Evolutionary conservation across 2,329 filamentous ascomycete genomes (phyloP).

Genomic region (Epicoccum nigrum): DNA sequence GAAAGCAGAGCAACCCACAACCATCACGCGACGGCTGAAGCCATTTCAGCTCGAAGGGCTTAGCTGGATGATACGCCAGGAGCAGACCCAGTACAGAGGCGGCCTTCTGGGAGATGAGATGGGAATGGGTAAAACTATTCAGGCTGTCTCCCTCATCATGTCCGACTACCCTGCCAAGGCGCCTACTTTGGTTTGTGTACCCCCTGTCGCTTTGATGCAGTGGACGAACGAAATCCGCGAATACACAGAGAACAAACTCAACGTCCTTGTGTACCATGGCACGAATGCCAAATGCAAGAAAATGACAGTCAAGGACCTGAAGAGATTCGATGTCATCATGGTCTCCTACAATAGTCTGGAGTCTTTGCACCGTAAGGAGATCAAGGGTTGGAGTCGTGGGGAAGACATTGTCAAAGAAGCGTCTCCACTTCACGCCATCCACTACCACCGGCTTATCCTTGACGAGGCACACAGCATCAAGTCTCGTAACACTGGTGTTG

Average conservation of each 20-base stretch:
- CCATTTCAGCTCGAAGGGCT: constrained; percentile 93
- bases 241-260: constrained; percentile 86
- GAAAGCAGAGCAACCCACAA: constrained; percentile 72
- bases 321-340: constrained; percentile 90
- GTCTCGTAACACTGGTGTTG: constrained; percentile 85
- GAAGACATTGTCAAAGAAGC: constrained; percentile 80
- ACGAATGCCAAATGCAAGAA: constrained; percentile 83
- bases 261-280: constrained; percentile 88
- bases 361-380: constrained; percentile 89
- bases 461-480: constrained; percentile 98
- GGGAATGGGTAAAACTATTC: constrained; percentile 98
- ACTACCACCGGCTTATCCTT: constrained; percentile 89
- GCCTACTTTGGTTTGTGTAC: constrained; percentile 86
- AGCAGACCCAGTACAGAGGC: constrained; percentile 82
- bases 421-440: constrained; percentile 76
- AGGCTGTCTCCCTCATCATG: constrained; percentile 97
- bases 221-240: constrained; percentile 69
- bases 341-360: constrained; percentile 94
- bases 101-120: constrained; percentile 96
- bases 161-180: constrained; percentile 87
- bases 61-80: constrained; percentile 93
- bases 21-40: constrained; percentile 84
- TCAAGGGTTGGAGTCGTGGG: constrained; percentile 84
- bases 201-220: constrained; percentile 93
- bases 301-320: constrained; percentile 75